These are phyloP conservation scores for Fraxinus quadrangulata DNA, from an alignment of 257 asterid genomes.

Conservation along the genomic window DNA sequence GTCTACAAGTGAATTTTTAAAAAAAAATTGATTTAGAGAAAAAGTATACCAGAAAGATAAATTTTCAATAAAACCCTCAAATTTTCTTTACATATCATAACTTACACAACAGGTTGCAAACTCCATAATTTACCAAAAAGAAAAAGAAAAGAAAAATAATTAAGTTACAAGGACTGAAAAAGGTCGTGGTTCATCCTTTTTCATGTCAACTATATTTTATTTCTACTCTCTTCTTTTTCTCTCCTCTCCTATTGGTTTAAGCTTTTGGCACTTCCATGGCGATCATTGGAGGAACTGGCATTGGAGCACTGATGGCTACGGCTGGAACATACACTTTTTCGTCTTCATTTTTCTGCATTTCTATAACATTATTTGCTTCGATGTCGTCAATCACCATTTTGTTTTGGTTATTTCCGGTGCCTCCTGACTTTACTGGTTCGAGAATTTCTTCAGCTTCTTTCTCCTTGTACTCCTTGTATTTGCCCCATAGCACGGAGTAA, in stretches of 20 bases:
- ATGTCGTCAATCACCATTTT: conserved; percentile 40
- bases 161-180: conserved; percentile 34
- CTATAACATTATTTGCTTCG: conserved; percentile 51
- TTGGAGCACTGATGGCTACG: conserved; percentile 44
- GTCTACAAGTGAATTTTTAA: too few relatives aligned
- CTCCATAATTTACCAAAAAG: conserved; percentile 26
- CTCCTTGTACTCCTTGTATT: conserved; percentile 55
- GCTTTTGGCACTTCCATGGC: conserved; percentile 55
- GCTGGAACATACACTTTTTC: conserved; percentile 32
- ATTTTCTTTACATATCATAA: conserved; percentile 29
- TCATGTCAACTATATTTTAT: not conserved
- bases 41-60: too few relatives aligned
- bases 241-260: conserved; percentile 13
- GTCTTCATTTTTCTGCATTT: conserved; percentile 32
- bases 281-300: conserved; percentile 61
- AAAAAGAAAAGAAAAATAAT: not conserved
- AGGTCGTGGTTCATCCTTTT: conserved; percentile 22
- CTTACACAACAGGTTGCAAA: conserved; percentile 37
- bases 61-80: conserved; percentile 5
- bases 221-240: not conserved
- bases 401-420: conserved; percentile 27
- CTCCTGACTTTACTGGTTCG: conserved; percentile 47
- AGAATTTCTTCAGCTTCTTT: conserved; percentile 38
- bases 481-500: conserved; percentile 60
- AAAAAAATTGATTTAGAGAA: too few relatives aligned